phyloP scores from a whole-genome alignment of 108 stramenopile species.

The Cyclotella atomus region DNA sequence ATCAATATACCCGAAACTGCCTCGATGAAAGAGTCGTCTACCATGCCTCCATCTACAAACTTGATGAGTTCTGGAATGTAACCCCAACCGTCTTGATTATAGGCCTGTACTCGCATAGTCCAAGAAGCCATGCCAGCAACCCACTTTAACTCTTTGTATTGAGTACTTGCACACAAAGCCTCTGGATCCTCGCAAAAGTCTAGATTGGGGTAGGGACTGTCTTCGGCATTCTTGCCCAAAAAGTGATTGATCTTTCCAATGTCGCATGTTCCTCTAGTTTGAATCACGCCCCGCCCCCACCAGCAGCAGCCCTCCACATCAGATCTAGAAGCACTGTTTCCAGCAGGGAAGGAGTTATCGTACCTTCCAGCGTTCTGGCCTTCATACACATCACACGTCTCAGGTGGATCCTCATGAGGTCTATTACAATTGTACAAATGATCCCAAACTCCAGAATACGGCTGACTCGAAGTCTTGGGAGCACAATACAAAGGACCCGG shows the following conservation, averaged over 20 bases:
- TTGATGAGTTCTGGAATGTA: constrained; percentile 10
- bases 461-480: neutral
- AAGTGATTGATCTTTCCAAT: constrained; percentile 15
- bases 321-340: neutral
- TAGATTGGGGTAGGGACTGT: constrained; percentile 7
- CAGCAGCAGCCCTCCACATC: constrained; percentile 11
- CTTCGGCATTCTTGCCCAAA: neutral
- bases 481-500: constrained; percentile 2
- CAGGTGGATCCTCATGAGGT: constrained; percentile 12
- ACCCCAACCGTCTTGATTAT: neutral
- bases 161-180: constrained; percentile 6
- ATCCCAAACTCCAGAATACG: constrained; percentile 6
- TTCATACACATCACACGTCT: constrained; percentile 12
- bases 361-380: constrained; percentile 4
- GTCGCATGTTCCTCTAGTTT: neutral
- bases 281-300: constrained; percentile 9
- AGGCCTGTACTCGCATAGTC: constrained; percentile 6
- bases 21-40: constrained; percentile 2
- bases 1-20: neutral
- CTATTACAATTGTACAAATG: constrained; percentile 8
- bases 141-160: constrained; percentile 4
- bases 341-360: constrained; percentile 9
- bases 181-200: constrained; percentile 9
- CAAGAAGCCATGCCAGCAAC: constrained; percentile 16
- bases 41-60: constrained; percentile 9